A percentile compares a stretch with the other conserved stretches of the same genome.
Evolutionary conservation across 2,329 filamentous ascomycete species (phyloP).

Genomic region (Cladosporium cucumerinum): DNA sequence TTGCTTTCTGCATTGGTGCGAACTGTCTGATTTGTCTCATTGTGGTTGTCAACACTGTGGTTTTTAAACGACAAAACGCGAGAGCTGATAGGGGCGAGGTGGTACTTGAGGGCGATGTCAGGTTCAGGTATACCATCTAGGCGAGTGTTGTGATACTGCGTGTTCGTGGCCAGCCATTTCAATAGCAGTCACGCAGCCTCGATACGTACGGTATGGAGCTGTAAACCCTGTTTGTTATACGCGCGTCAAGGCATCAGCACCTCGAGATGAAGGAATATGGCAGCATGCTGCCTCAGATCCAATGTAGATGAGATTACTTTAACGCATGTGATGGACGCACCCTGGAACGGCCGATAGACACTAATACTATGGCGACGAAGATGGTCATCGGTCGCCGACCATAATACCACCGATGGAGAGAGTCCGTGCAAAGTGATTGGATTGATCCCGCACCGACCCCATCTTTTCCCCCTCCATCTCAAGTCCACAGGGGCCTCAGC

Average conservation of each 20-base stretch:
- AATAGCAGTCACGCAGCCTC: not conserved
- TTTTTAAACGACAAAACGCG: conserved; percentile 45
- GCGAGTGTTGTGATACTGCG: not conserved
- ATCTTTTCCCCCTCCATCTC: not conserved
- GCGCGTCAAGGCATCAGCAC: not conserved
- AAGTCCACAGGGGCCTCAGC: not conserved
- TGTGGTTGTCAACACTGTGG: conserved; percentile 40
- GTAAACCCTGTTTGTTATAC: not conserved
- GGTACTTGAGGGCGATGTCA: conserved; percentile 4
- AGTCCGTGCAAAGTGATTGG: not conserved
- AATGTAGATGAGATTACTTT: not conserved
- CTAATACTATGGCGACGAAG: not conserved
- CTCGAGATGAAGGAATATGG: not conserved
- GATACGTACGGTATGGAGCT: not conserved
- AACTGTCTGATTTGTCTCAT: conserved; percentile 40
- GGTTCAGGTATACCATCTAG: conserved; percentile 8
- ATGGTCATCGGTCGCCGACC: not conserved
- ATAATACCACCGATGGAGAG: not conserved
- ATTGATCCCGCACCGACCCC: not conserved
- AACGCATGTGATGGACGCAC: no score
- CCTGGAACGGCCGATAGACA: not conserved
- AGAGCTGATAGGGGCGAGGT: conserved; percentile 45
- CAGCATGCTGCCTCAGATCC: not conserved
- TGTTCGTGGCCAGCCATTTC: not conserved
- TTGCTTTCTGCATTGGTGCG: conserved; percentile 47